Evolutionary conservation across 1,284 basidiomycete species (phyloP), one percentile per base, ranked within the genome.

Genomic region (Ganoderma sinense): DNA sequence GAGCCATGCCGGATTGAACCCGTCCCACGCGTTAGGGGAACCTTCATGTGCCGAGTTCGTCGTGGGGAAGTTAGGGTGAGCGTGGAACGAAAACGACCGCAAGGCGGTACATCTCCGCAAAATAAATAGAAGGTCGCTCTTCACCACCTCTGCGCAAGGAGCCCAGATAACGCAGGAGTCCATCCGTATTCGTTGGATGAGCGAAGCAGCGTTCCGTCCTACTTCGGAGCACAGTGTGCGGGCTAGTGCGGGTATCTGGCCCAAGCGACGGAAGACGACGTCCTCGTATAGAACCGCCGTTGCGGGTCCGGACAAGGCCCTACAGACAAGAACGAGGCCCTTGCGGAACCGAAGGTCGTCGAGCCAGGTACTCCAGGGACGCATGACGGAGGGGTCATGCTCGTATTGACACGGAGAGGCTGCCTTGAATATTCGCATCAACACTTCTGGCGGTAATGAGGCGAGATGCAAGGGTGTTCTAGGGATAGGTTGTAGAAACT

Each of bases 231-330:
- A 51, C 40, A 72, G 40, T 5, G 68, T 72, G 7, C 60, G 53
- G 18, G 71, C 69, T 31, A 73, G 71, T 1, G 69, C 69, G 5
- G 62, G 26, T 29, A 70, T 67, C 33, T 73, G 71, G 43, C 69
- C 71, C 69, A 73, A 67, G 20, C 67, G 64, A 23, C 67, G 62
- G 29, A 73, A 62, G 10, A 70, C 71, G 53, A 73, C 58, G 43
- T 73, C 71, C 16, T 73, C 71, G 43, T 70, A 73, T 13, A 73
- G 58, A 1, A 62, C 40, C 8, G 65, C 69, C 4, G 62, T 73
- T 29, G 71, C 71, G 11, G 71, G 62, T 10, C 65, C 69, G 0
- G 59, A 33, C 65, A 69, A 73, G 3, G 60, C 11, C 39, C 64
- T 73, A 69, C 69, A 73, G 36, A 73, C 67, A 26, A 69, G 63